phyloP scores from a whole-genome alignment of 1,139 yeast genomes.

The Torulaspora globosa region DNA sequence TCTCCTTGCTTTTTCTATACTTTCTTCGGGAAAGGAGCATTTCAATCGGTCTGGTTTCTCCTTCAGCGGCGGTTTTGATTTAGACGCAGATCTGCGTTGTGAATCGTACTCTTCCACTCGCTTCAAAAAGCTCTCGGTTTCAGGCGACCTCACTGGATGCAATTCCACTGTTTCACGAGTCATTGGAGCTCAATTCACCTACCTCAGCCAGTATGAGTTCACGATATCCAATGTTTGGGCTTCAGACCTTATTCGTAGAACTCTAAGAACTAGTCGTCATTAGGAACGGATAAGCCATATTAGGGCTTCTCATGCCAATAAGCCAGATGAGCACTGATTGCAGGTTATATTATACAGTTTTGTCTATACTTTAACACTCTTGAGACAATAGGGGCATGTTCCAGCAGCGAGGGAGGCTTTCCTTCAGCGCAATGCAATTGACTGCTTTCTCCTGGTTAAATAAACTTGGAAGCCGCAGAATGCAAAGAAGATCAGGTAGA shows the following conservation, averaged over 20 bases:
- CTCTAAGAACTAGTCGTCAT: not conserved
- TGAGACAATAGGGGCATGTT: not conserved
- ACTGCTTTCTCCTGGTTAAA: constrained; percentile 30
- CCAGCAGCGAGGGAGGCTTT: not conserved
- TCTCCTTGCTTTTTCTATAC: constrained; percentile 8
- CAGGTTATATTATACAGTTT: constrained; percentile 7
- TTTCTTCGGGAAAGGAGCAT: constrained; percentile 6
- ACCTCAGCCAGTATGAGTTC: not conserved
- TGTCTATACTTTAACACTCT: constrained; percentile 6
- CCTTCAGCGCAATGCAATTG: constrained; percentile 33
- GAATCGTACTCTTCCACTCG: constrained; percentile 24
- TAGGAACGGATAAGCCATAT: constrained; percentile 1
- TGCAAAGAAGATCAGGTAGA: constrained; percentile 70
- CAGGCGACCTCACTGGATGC: not conserved
- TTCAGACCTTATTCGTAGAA: not conserved
- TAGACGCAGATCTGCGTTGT: constrained; percentile 3
- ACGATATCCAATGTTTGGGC: not conserved
- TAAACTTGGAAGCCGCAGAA: constrained; percentile 86
- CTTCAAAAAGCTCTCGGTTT: constrained; percentile 19
- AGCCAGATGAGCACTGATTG: not conserved
- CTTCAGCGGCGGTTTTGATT: constrained; percentile 7
- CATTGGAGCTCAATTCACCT: not conserved
- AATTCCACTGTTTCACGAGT: not conserved
- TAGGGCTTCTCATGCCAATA: not conserved
- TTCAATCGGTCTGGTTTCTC: constrained; percentile 9